A percentile compares a stretch with the other conserved stretches of the same genome.
phyloP scores from a whole-genome alignment of 2,329 filamentous ascomycete species.

The Emydomyces testavorans region DNA sequence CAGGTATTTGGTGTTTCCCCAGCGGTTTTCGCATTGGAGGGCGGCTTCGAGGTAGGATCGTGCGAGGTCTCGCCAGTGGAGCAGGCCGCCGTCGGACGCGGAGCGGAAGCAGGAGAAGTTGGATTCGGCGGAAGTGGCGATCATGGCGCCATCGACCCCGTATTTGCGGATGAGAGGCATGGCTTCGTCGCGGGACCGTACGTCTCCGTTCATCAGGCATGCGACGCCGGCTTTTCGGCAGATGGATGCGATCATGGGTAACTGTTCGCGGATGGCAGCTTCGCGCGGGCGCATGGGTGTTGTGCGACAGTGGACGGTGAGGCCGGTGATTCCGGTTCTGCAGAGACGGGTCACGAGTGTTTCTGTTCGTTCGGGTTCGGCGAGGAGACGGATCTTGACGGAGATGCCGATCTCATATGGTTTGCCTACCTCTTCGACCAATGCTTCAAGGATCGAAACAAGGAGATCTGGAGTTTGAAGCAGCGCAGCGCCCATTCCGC shows the following conservation, averaged over 20 bases:
- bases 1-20: constrained; percentile 86
- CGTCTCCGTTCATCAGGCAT: constrained; percentile 92
- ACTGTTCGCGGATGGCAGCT: constrained; percentile 70
- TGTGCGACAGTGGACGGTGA: constrained; percentile 92
- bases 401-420: constrained; percentile 84
- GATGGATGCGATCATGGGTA: constrained; percentile 69
- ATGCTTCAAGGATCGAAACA: constrained; percentile 66
- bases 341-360: constrained; percentile 66
- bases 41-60: constrained; percentile 60
- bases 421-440: constrained; percentile 66
- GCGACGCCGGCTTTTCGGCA: constrained; percentile 79
- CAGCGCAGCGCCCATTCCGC: constrained; percentile 91
- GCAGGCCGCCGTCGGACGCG: constrained; percentile 55
- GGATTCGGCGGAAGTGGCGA: constrained; percentile 80
- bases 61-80: constrained; percentile 66
- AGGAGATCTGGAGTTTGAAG: constrained; percentile 75
- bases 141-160: constrained; percentile 92
- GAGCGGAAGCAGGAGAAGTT: constrained; percentile 80
- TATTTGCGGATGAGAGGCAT: constrained; percentile 61
- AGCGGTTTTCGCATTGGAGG: constrained; percentile 72
- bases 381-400: constrained; percentile 87
- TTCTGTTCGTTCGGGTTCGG: constrained; percentile 64
- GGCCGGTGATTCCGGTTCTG: constrained; percentile 75
- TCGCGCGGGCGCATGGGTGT: constrained; percentile 90
- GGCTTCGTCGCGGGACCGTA: constrained; percentile 62